A percentile compares a stretch with the other conserved stretches of the same genome.
These are phyloP conservation scores for Fagopyrum esculentum DNA, from an alignment of 148 eudicot species.

Conservation along the genomic window DNA sequence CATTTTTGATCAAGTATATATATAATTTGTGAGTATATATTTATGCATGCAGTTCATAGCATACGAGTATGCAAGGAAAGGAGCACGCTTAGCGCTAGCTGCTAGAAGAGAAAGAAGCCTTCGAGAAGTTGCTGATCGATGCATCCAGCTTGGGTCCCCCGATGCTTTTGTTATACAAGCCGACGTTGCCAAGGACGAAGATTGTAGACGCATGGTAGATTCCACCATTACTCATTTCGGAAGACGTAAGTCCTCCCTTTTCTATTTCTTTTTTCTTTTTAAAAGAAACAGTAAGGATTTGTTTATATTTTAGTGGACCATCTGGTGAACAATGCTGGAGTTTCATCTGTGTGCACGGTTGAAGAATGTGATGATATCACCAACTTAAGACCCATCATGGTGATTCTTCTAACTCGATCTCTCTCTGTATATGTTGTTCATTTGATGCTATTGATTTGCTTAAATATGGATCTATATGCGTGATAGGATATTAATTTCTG, in stretches of 20 bases:
- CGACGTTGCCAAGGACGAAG: constrained; percentile 27
- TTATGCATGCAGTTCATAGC: constrained; percentile 20
- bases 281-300: neutral
- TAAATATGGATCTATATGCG: neutral
- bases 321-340: constrained; percentile 48
- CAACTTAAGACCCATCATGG: constrained; percentile 44
- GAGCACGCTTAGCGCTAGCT: constrained; percentile 24
- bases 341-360: constrained; percentile 31
- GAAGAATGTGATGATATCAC: constrained; percentile 44
- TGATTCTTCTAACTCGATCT: constrained; percentile 11
- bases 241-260: constrained; percentile 14
- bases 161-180: constrained; percentile 18
- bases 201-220: constrained; percentile 19
- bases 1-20: neutral
- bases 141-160: constrained; percentile 19
- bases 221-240: constrained; percentile 26
- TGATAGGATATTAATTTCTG: constrained; percentile 66
- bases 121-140: constrained; percentile 23
- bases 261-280: neutral
- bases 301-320: constrained; percentile 43
- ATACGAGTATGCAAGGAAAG: constrained; percentile 32
- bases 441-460: neutral
- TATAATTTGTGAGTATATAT: neutral
- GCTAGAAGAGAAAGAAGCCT: constrained; percentile 22
- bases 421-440: too few relatives aligned